Conservation (phyloP, 441 rosid species). For the Theobroma grandiflorum region DNA sequence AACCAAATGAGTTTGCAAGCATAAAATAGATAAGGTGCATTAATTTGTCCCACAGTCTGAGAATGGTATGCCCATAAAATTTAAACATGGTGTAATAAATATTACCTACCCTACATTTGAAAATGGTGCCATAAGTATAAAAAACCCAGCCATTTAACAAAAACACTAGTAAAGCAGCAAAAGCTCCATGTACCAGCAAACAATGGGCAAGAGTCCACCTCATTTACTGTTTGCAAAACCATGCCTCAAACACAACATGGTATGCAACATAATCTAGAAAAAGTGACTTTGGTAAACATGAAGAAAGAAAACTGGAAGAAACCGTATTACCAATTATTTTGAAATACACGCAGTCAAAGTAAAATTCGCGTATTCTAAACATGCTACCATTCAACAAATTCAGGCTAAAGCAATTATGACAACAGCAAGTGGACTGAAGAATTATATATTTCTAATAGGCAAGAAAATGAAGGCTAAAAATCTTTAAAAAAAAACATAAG, state of each 20-base stretch:
- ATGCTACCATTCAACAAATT: background rate
- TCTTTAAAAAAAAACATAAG: background rate
- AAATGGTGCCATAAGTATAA: background rate
- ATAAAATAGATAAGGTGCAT: background rate
- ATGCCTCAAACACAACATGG: background rate
- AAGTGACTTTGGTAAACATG: background rate
- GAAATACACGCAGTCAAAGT: background rate
- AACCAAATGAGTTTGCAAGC: slow-evolving; percentile 2
- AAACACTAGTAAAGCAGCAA: background rate
- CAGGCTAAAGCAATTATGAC: background rate
- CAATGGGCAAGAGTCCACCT: background rate
- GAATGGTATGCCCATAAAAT: background rate
- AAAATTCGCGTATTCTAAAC: background rate
- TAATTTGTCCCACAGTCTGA: background rate
- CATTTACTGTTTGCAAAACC: background rate
- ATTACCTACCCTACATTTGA: background rate
- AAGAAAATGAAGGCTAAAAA: background rate
- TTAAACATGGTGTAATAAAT: background rate
- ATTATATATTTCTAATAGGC: background rate
- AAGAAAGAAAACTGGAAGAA: background rate
- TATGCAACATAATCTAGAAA: background rate
- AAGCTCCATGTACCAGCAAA: background rate
- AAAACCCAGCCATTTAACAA: background rate
- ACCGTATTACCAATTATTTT: background rate
- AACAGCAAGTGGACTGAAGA: background rate